phyloP scores from a whole-genome alignment of 1,139 yeast genomes.

The Protomyces pachydermus region DNA sequence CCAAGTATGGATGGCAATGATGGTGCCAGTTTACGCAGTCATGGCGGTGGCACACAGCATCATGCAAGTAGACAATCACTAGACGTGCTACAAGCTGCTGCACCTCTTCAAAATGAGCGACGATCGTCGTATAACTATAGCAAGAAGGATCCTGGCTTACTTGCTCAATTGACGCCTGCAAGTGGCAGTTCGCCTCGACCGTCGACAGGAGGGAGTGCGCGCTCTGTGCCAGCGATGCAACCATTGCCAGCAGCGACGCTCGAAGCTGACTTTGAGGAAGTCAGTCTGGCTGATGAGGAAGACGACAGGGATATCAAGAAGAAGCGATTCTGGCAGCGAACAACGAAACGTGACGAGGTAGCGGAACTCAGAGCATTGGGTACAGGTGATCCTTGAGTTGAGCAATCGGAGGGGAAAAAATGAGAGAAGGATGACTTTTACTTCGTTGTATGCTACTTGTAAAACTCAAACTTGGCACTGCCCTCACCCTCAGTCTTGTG shows the following conservation, averaged over 20 bases:
- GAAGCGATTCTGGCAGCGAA: conserved; percentile 23
- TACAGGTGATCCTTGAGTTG: neutral
- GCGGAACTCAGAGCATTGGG: neutral
- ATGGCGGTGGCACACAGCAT: neutral
- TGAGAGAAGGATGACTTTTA: neutral
- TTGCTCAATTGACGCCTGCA: neutral
- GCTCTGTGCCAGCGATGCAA: neutral
- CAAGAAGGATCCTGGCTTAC: neutral
- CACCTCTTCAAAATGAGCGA: neutral
- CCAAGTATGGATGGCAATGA: conserved; percentile 22
- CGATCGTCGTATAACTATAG: neutral
- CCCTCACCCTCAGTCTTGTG: conserved; percentile 89
- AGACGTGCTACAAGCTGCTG: conserved; percentile 6
- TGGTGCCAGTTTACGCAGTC: neutral
- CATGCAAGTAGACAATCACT: conserved; percentile 18
- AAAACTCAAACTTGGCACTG: conserved; percentile 87
- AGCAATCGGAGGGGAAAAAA: neutral
- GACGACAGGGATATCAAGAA: neutral
- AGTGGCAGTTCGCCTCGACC: neutral
- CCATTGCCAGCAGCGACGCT: neutral
- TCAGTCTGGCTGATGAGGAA: conserved; percentile 15
- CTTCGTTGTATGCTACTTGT: conserved; percentile 50
- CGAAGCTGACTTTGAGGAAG: conserved; percentile 16
- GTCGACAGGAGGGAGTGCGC: neutral
- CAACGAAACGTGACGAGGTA: neutral